phyloP scores from a whole-genome alignment of 371 early-diverging fungal species.

The Actinomortierella ambigua region DNA sequence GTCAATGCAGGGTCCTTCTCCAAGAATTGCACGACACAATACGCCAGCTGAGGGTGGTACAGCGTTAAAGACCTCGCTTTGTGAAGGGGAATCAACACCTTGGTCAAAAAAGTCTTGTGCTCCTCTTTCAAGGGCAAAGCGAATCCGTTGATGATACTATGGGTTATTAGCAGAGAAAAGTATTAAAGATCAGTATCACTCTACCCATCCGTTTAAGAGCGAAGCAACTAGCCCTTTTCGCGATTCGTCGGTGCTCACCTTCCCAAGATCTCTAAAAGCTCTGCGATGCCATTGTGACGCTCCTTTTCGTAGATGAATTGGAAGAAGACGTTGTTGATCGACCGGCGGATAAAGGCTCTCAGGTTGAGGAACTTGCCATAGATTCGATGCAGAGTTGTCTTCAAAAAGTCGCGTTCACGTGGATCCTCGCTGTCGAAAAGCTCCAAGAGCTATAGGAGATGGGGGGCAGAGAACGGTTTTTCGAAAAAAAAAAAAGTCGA shows the following conservation, averaged over 20 bases:
- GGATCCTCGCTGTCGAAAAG: slow-evolving; percentile 98
- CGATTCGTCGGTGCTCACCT: slow-evolving; percentile 51
- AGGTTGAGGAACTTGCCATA: slow-evolving; percentile 97
- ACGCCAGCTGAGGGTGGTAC: slow-evolving; percentile 96
- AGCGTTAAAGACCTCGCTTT: slow-evolving; percentile 87
- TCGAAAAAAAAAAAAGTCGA: background rate
- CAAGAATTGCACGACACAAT: slow-evolving; percentile 97
- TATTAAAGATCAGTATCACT: slow-evolving; percentile 1
- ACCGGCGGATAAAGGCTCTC: slow-evolving; percentile 92
- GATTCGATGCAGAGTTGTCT: slow-evolving; percentile 95
- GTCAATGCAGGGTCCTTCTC: slow-evolving; percentile 96
- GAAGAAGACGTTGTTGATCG: slow-evolving; percentile 97
- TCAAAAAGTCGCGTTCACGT: slow-evolving; percentile 95
- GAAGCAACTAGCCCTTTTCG: background rate
- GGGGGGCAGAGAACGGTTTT: background rate
- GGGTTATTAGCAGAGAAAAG: too few species aligned
- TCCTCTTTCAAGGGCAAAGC: slow-evolving; percentile 97
- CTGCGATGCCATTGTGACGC: slow-evolving; percentile 95
- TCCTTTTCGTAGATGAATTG: slow-evolving; percentile 97
- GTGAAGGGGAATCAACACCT: slow-evolving; percentile 93
- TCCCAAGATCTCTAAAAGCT: slow-evolving; percentile 96
- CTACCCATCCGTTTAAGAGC: background rate
- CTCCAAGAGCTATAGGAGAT: slow-evolving; percentile 73
- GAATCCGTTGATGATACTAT: slow-evolving; percentile 98
- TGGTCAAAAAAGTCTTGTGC: slow-evolving; percentile 91